Base-by-base conservation (phyloP, 2,329 filamentous ascomycete species). In the Botrytis deweyae region DNA sequence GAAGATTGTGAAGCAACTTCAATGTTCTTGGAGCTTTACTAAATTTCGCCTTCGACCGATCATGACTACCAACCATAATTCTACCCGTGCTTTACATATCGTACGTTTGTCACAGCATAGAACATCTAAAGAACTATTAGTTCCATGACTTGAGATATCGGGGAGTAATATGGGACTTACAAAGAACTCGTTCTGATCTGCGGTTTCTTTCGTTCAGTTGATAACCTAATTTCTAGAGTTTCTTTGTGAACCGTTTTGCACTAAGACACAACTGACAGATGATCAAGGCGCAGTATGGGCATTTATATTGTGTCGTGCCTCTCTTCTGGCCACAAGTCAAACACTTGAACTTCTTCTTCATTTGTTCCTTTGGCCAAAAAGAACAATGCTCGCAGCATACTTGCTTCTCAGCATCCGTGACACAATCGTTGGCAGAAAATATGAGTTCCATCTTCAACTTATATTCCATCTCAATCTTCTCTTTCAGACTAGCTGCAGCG, bases 271-370 rank as follows among this genome's bases (percentile, higher is more conserved):
- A 29, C 44, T 78, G 76, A 52, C 76, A 77, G 42, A 72, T 44
- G 1, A 73, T 5, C 49, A 77, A 38, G 18, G 73, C 44, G 44
- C 77, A 78, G 44, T 75, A 64, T 20, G 75, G 76, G 49, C 76
- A 78, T 40, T 72, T 76, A 55, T 72, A 77, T 3, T 59, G 70
- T 18, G 62, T 73, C 68, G 75, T 72, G 8, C 74, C 75, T 9
- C 76, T 70, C 74, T 76, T 77, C 70, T 77, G 72, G 4, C 46
- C 64, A 64, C 76, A 78, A 12, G 18, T 64, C 8, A 44, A 68
- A 29, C 77, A 78, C 59, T 76, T 78, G 36, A 76, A 72, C 68
- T 78, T 78, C 42, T 66, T 72, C 61, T 73, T 76, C 20, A 67
- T 63, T 44, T 73, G 65, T 36, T 75, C 72, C 61, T 75, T 77